Conservation (phyloP, 1,284 basidiomycete species). For the Ganoderma multipileum region DNA sequence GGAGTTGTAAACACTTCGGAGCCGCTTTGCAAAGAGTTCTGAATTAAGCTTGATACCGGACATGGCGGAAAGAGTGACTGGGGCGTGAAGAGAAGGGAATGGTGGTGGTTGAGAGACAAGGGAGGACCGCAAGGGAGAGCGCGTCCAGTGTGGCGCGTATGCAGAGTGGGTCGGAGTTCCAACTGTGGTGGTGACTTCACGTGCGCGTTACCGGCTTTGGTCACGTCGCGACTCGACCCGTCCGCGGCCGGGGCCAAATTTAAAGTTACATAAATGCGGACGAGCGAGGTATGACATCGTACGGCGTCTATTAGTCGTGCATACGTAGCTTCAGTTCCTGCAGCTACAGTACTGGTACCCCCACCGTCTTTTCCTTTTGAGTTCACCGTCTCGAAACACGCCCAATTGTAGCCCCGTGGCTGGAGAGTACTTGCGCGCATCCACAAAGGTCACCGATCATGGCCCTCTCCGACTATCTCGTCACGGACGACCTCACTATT, state of each 20-base stretch:
- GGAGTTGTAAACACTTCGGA: slow-evolving; percentile 70
- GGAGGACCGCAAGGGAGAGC: slow-evolving; percentile 27
- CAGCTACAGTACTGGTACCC: background rate
- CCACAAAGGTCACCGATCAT: slow-evolving; percentile 35
- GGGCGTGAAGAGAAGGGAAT: slow-evolving; percentile 14
- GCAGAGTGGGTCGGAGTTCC: slow-evolving; percentile 26
- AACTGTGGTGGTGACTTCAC: slow-evolving; percentile 22
- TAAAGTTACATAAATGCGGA: background rate
- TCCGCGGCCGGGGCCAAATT: background rate
- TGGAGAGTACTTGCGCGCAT: background rate
- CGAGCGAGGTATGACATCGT: slow-evolving; percentile 1
- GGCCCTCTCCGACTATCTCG: slow-evolving; percentile 60
- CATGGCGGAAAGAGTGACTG: slow-evolving; percentile 39
- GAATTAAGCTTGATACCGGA: slow-evolving; percentile 53
- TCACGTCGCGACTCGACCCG: slow-evolving; percentile 31
- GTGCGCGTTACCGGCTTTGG: slow-evolving; percentile 16
- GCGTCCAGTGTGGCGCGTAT: slow-evolving; percentile 37
- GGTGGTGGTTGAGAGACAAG: slow-evolving; percentile 26
- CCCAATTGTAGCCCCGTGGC: background rate
- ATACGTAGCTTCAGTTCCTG: background rate
- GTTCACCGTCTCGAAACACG: background rate
- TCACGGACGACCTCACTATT: slow-evolving; percentile 79
- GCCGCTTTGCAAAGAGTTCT: slow-evolving; percentile 66
- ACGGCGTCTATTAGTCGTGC: slow-evolving; percentile 10
- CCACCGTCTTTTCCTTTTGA: background rate